Base-by-base conservation (phyloP, 495 filamentous ascomycete genomes). In the Talaromyces trachyspermus region DNA sequence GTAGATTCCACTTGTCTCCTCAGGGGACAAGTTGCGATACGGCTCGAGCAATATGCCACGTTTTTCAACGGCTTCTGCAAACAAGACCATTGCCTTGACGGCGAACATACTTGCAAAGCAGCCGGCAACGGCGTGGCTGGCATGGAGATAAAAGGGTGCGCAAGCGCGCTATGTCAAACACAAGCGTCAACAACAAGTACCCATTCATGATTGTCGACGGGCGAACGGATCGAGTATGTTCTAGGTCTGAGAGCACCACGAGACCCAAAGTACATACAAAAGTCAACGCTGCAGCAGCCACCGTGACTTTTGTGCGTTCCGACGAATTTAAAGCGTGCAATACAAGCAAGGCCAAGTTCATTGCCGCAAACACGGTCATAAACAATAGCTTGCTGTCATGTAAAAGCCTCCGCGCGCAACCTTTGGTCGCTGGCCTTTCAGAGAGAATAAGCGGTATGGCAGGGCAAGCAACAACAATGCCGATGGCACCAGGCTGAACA, bases 191-290 rank as follows among this genome's bases (percentile, higher is more conserved):
- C 30, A 81, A 64, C 1, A 88, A 64, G 55, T 84, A 88, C 10
- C 65, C 49, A 43, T 77, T 75, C 27, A 87, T 58, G 10, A 86
- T 50, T 20, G 73, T 61, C 0, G 84, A 86, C 1, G 83, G 81
- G 33, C 72, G 68, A 23, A 74, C 59, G 48, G 72, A 72, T n/a
- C 69, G 64, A 20, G 63, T 56, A 54, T 85, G 83, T 49, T 86
- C 80, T 11, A 74, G 46, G 49, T 68, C 70, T 0, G 78, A 81
- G 9, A 84, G 65, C 9, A 65, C 27, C 19, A 63, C 37, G 32
- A 81, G 59, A 3, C 64, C 50, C 6, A 74, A 40, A 7, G 60
- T 53, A 4, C 60, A 70, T 25, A 74, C 46, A 4, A 77, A 60
- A n/a, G 63, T 50, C 12, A 83, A 37, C 0, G 59, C 63, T 32